A percentile compares a stretch with the other conserved stretches of the same genome.
These are phyloP conservation scores for Tulasnella sp. DNA, from an alignment of 768 basidiomycete genomes.

Conservation along the genomic window DNA sequence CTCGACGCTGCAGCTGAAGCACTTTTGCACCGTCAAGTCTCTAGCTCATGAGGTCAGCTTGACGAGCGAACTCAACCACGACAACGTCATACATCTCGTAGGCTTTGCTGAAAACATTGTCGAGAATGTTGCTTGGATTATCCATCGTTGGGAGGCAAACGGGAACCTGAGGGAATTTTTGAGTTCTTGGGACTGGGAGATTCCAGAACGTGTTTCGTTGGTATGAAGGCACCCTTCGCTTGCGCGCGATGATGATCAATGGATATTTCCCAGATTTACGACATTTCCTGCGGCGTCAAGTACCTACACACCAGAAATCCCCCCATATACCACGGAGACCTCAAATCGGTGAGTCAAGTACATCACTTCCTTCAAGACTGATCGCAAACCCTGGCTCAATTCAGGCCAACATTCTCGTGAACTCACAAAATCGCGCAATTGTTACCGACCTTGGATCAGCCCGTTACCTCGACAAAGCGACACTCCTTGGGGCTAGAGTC, in stretches of 20 bases:
- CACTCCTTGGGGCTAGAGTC: neutral
- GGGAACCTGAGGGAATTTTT: neutral
- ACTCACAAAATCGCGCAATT: neutral
- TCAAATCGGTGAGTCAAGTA: neutral
- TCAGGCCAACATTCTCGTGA: neutral
- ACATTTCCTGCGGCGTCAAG: neutral
- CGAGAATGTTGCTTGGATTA: neutral
- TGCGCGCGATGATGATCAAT: neutral
- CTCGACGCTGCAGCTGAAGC: neutral
- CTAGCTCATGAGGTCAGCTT: neutral
- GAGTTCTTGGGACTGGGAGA: neutral
- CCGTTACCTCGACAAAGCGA: neutral
- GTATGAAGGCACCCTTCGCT: neutral
- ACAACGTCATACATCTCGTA: neutral
- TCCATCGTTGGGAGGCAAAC: neutral
- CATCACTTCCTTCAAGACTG: too few species aligned
- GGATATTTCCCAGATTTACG: neutral
- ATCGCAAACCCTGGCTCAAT: neutral
- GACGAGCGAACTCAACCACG: neutral
- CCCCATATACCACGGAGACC: neutral
- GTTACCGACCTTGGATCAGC: neutral
- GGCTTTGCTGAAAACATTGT: neutral
- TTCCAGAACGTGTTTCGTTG: neutral
- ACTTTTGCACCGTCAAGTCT: neutral
- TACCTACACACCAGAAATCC: neutral